These are phyloP conservation scores for Rhynchosporium agropyri DNA, from an alignment of 2,329 filamentous ascomycete genomes.

Conservation along the genomic window DNA sequence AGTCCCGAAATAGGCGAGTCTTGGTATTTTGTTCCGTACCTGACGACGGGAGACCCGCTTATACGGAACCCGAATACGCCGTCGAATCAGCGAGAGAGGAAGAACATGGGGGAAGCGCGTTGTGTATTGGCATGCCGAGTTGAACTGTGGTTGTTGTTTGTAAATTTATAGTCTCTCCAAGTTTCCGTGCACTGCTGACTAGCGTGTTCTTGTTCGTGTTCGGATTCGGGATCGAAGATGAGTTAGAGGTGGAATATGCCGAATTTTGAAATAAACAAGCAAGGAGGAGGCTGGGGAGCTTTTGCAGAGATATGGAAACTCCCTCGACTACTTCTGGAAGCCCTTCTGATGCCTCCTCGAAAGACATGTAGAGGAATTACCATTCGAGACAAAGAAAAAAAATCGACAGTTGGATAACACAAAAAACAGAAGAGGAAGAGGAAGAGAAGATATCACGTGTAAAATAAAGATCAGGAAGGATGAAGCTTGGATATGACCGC, in stretches of 20 bases:
- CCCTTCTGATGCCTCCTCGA: too few relatives aligned
- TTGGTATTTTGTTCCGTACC: not conserved
- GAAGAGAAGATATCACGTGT: too few relatives aligned
- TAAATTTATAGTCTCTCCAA: not conserved
- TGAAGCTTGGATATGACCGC: too few relatives aligned
- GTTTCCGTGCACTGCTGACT: not conserved
- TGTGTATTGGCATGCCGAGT: too few relatives aligned
- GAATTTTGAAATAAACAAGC: too few relatives aligned
- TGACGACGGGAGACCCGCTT: not conserved
- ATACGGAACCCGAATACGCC: constrained; percentile 1
- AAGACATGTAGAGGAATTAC: too few relatives aligned
- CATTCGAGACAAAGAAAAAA: too few relatives aligned
- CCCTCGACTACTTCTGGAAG: too few relatives aligned
- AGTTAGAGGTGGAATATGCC: not conserved
- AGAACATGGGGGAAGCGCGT: not conserved
- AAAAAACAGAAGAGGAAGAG: too few relatives aligned
- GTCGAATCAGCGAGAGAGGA: not conserved
- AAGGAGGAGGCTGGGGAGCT: not conserved
- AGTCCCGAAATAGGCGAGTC: not conserved
- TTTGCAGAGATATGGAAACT: not conserved
- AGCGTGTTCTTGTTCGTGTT: constrained; percentile 14
- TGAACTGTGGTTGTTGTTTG: too few relatives aligned
- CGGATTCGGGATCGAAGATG: constrained; percentile 1
- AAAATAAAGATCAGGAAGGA: too few relatives aligned
- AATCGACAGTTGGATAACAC: too few relatives aligned